These are phyloP conservation scores for Colletotrichum spinosum DNA, from an alignment of 2,329 filamentous ascomycete species.

Conservation along the genomic window DNA sequence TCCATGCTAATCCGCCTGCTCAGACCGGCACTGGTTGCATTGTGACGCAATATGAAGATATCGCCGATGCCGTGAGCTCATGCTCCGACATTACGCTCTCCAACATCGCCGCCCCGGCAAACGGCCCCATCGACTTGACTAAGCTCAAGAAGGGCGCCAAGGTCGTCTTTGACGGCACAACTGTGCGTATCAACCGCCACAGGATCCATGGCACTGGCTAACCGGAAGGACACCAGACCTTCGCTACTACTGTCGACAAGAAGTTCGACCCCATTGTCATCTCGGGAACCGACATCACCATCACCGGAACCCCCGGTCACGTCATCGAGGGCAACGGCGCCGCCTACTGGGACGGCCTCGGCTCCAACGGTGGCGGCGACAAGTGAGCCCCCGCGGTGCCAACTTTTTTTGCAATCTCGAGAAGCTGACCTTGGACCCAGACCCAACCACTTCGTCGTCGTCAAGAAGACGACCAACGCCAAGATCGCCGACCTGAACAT, in stretches of 20 bases:
- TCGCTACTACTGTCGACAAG: slow-evolving; percentile 16
- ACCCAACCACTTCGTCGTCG: slow-evolving; percentile 33
- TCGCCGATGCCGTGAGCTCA: slow-evolving; percentile 26
- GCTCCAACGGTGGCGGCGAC: slow-evolving; percentile 30
- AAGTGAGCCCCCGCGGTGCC: slow-evolving; percentile 17
- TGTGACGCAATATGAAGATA: slow-evolving; percentile 21
- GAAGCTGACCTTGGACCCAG: slow-evolving; percentile 1
- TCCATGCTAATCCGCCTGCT: slow-evolving; percentile 10
- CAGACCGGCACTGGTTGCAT: slow-evolving; percentile 21
- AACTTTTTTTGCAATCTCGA: neutral
- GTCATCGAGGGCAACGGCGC: slow-evolving; percentile 34
- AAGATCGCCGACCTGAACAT: slow-evolving; percentile 31
- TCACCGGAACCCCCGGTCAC: slow-evolving; percentile 28
- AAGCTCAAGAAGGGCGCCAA: slow-evolving; percentile 22
- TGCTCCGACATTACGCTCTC: slow-evolving; percentile 32
- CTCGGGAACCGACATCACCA: slow-evolving; percentile 27
- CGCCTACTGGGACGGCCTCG: slow-evolving; percentile 33
- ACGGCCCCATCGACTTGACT: slow-evolving; percentile 26
- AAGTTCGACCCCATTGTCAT: slow-evolving; percentile 32
- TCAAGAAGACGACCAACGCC: slow-evolving; percentile 33
- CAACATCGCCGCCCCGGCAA: slow-evolving; percentile 26
- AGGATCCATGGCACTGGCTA: neutral
- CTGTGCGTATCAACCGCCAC: neutral
- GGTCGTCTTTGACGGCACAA: slow-evolving; percentile 32
- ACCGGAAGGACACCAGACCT: slow-evolving; percentile 15